Percentiles rank a stretch among this genome's conserved stretches.
These are phyloP conservation scores for Nothophoma quercina DNA, from an alignment of 2,329 filamentous ascomycete genomes.

Conservation along the genomic window DNA sequence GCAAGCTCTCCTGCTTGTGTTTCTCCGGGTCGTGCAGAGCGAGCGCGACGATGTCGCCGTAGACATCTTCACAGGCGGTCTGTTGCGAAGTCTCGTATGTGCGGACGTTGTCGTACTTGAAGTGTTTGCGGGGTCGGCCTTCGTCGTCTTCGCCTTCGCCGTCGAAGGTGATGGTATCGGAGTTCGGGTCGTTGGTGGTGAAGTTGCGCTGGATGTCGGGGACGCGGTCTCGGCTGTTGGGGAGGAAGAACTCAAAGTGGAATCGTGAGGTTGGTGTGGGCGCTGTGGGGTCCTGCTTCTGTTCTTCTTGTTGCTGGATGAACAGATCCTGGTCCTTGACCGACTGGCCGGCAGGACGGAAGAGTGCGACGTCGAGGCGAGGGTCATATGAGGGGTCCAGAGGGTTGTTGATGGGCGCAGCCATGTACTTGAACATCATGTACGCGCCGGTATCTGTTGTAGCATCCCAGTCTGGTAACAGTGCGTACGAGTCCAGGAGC, in stretches of 20 bases:
- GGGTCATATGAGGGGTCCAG: constrained; percentile 61
- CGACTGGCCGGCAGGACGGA: constrained; percentile 63
- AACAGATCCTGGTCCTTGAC: constrained; percentile 60
- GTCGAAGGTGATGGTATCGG: constrained; percentile 53
- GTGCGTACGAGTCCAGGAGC: constrained; percentile 66
- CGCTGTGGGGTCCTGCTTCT: constrained; percentile 57
- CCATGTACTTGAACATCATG: constrained; percentile 67
- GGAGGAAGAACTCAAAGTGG: constrained; percentile 68
- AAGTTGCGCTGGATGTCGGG: constrained; percentile 64
- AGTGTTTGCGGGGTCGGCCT: constrained; percentile 57
- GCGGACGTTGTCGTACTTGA: constrained; percentile 64
- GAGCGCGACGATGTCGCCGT: constrained; percentile 64
- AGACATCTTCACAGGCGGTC: constrained; percentile 59
- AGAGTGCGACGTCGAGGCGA: constrained; percentile 65
- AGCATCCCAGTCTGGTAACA: constrained; percentile 68
- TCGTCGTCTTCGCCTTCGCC: constrained; percentile 50
- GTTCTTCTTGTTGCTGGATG: constrained; percentile 52
- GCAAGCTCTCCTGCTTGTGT: constrained; percentile 46
- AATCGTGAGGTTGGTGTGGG: constrained; percentile 62
- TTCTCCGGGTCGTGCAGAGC: constrained; percentile 63
- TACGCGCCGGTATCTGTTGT: constrained; percentile 66
- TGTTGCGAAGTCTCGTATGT: constrained; percentile 68
- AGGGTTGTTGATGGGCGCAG: constrained; percentile 61
- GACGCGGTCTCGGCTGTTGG: constrained; percentile 56
- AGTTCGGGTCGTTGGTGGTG: constrained; percentile 60